These are phyloP conservation scores for Podospora sp. DNA, from an alignment of 495 filamentous ascomycete species.

Conservation along the genomic window DNA sequence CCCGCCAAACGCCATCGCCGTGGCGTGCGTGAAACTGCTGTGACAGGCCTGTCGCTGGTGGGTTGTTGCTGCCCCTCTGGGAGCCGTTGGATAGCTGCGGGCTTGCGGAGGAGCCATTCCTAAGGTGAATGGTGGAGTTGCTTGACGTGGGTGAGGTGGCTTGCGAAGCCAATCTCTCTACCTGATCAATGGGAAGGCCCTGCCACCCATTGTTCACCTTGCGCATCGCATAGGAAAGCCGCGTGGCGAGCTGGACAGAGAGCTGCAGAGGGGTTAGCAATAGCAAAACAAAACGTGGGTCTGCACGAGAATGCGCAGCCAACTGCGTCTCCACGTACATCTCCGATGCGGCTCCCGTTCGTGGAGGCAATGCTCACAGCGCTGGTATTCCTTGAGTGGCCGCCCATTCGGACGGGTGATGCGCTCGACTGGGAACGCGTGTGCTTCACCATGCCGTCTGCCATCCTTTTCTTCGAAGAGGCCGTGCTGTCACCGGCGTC, in stretches of 20 bases:
- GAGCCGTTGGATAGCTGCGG: conserved; percentile 42
- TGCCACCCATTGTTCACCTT: conserved; percentile 89
- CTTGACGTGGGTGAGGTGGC: conserved; percentile 60
- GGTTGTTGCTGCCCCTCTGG: conserved; percentile 38
- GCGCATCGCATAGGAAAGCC: conserved; percentile 84
- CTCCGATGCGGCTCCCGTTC: conserved; percentile 67
- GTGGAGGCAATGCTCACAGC: conserved; percentile 57
- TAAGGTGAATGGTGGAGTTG: conserved; percentile 53
- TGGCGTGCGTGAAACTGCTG: conserved; percentile 29
- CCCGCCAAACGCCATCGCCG: conserved; percentile 24
- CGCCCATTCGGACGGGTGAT: conserved; percentile 41
- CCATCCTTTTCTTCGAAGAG: conserved; percentile 61
- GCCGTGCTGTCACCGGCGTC: conserved; percentile 30
- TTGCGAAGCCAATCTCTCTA: conserved; percentile 69
- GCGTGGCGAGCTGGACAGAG: conserved; percentile 73
- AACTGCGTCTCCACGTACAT: conserved; percentile 56
- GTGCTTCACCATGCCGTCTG: conserved; percentile 64
- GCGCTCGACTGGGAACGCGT: conserved; percentile 41
- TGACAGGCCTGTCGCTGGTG: conserved; percentile 31
- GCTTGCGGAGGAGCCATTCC: conserved; percentile 51
- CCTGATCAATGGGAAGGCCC: conserved; percentile 65
- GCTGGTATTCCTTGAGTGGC: conserved; percentile 72
- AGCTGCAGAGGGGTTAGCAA: conserved; percentile 53
- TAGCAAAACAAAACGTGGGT: background rate
- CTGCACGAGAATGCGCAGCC: background rate